Base-by-base conservation (phyloP, 2,329 filamentous ascomycete genomes). In the Rhinocladiella mackenziei region DNA sequence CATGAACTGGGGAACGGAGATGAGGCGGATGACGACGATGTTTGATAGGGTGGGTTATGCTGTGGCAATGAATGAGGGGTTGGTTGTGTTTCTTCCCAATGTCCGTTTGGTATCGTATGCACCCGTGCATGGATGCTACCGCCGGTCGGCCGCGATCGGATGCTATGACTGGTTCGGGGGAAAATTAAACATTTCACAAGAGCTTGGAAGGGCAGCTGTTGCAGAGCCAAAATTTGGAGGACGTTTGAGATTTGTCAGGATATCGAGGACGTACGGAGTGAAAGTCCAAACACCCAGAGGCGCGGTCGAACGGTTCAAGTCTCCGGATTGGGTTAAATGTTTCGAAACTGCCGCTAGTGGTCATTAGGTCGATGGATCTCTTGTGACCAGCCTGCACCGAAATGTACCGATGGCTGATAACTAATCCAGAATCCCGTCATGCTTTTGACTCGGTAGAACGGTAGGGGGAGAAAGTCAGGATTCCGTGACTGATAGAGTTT, bases 41-140 rank as follows among this genome's bases (percentile, higher is more conserved):
- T n/a, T n/a, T n/a, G n/a, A n/a, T n/a, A n/a, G n/a, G n/a, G n/a
- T n/a, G 23, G 23, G 23, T 26, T 7, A 7, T 26, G 23, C 23
- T 26, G 23, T 42, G 39, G 39, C 39, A 42, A 42, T 31, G 13
- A 40, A 41, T 36, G 43, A 45, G 43, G n/a, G n/a, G n/a, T n/a
- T n/a, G n/a, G n/a, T n/a, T n/a, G n/a, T n/a, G n/a, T n/a, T n/a
- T n/a, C n/a, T n/a, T n/a, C n/a, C n/a, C n/a, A n/a, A n/a, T n/a
- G n/a, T n/a, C n/a, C n/a, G n/a, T n/a, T n/a, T 37, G 22, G 20
- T 36, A 11, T 36, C n/a, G n/a, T n/a, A 26, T 26, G 8, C 8
- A 26, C 8, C 23, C 29, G 14, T 32, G 29, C 29, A 32, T 32
- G 7, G 7, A 10, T 32, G 10, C n/a, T 10, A 15, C 15, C 17